phyloP scores from a whole-genome alignment of 805 yeast genomes.

The Lachancea sp. region DNA sequence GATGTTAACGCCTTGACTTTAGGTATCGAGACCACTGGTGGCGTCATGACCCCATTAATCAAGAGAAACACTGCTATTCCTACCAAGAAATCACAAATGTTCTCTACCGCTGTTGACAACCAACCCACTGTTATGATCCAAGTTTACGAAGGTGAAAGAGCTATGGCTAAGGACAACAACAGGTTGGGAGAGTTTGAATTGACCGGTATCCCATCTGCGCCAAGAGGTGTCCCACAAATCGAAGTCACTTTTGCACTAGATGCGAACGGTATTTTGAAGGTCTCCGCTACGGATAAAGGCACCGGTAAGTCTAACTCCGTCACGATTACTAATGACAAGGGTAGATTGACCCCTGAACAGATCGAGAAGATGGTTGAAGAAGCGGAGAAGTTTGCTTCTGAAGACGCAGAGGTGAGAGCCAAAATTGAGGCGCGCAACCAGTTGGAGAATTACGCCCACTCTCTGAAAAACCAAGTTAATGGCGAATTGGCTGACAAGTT shows the following conservation, averaged over 20 bases:
- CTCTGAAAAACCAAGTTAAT: conserved; percentile 64
- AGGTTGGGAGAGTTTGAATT: conserved; percentile 94
- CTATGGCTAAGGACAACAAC: conserved; percentile 90
- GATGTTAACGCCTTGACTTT: conserved; percentile 92
- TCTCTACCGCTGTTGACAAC: conserved; percentile 94
- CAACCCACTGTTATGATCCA: conserved; percentile 93
- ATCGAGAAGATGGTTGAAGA: conserved; percentile 97
- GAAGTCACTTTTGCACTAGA: conserved; percentile 92
- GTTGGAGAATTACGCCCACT: conserved; percentile 83
- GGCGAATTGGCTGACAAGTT: conserved; percentile 68
- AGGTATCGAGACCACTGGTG: conserved; percentile 97
- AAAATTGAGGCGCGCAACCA: conserved; percentile 85
- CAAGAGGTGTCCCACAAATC: conserved; percentile 79
- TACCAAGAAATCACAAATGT: conserved; percentile 89
- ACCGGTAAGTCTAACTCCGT: conserved; percentile 89
- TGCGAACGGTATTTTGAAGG: conserved; percentile 96
- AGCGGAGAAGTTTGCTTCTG: conserved; percentile 90
- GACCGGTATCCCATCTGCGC: conserved; percentile 83
- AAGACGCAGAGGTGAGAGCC: conserved; percentile 75
- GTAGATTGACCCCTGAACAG: conserved; percentile 88
- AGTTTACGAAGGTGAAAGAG: conserved; percentile 95
- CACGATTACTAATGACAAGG: conserved; percentile 89
- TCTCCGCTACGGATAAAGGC: conserved; percentile 89
- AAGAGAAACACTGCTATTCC: conserved; percentile 95
- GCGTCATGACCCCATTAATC: conserved; percentile 93